Evolutionary conservation across 371 early-diverging fungal genomes (phyloP), one percentile per base, ranked within the genome.

Genomic region (Thermomucor indicae-seudaticae): DNA sequence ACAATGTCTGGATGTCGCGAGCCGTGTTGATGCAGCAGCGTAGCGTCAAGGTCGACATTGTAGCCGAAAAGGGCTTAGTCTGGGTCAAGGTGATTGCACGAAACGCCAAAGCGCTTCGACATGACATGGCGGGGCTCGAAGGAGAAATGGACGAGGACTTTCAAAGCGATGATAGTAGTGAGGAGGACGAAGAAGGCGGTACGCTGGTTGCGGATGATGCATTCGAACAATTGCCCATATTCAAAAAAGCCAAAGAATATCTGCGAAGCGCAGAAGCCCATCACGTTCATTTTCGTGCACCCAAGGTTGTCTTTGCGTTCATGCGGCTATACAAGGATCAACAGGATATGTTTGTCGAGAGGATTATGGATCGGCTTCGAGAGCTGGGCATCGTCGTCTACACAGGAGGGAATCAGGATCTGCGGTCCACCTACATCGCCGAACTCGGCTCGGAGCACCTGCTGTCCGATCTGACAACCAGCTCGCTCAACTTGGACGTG

Each of bases 31-130:
- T 70, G 31, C 60, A 56, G 4, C 39, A 58, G 12, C 46, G 43
- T 2, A 56, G 50, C 25, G 47, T 70, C 47, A 75, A 75, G 44
- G 72, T 82, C 0, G 83, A 82, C 43, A 59, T 82, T 22, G 70
- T 78, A 2, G 65, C 73, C 1, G 70, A 72, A 28, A 45, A 62
- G 20, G 83, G 79, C 0, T 42, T 69, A 28, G 62, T 71, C 6
- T 82, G 83, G 83, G 60, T 80, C 29, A 78, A 79, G 42, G 76
- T 80, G 19, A 71, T 73, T 64, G 77, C 80, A 1, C 62, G 70
- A 2, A 73, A 72, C 43, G 65, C 72, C 16, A 77, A 77, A 48
- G 73, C 65, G 1, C 60, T 77, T 37, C 61, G 78, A 31, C 69
- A 69, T 43, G 79, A 77, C 43, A 51, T 78, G 34, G 67, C 69